phyloP scores from a whole-genome alignment of 2,329 filamentous ascomycete species.

The Diatrype stigma region DNA sequence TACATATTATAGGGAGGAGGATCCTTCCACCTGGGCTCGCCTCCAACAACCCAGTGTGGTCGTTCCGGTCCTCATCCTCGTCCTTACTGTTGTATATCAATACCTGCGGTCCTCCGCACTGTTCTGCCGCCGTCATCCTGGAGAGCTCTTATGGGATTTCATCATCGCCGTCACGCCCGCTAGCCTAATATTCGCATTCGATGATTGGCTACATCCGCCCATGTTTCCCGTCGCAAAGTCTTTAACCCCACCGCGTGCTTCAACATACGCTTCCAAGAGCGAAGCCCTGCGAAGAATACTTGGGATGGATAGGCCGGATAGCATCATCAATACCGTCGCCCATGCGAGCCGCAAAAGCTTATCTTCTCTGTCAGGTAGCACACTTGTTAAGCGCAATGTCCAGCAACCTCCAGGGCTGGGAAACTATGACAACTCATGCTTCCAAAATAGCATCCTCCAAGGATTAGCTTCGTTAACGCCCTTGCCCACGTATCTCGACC shows the following conservation, averaged over 20 bases:
- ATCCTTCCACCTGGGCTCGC: constrained; percentile 26
- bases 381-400: constrained; percentile 35
- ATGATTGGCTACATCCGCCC: constrained; percentile 49
- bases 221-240: constrained; percentile 33
- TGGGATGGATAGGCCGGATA: constrained; percentile 49
- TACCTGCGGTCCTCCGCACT: constrained; percentile 23
- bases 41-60: constrained; percentile 32
- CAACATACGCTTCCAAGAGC: constrained; percentile 56
- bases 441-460: constrained; percentile 94
- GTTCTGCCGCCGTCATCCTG: constrained; percentile 31
- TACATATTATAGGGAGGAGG: constrained; percentile 15
- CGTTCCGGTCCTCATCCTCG: constrained; percentile 30
- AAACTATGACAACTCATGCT: constrained; percentile 94
- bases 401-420: constrained; percentile 65
- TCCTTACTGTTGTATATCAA: constrained; percentile 33
- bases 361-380: constrained; percentile 45
- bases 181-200: constrained; percentile 52
- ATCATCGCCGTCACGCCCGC: constrained; percentile 55
- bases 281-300: constrained; percentile 61
- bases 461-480: constrained; percentile 71
- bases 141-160: constrained; percentile 55
- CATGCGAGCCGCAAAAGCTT: constrained; percentile 54
- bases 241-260: constrained; percentile 33
- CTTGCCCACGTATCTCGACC: constrained; percentile 62
- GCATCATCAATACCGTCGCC: constrained; percentile 54